These are phyloP conservation scores for Melanogaster broomeanus DNA, from an alignment of 768 basidiomycete species.

Conservation along the genomic window DNA sequence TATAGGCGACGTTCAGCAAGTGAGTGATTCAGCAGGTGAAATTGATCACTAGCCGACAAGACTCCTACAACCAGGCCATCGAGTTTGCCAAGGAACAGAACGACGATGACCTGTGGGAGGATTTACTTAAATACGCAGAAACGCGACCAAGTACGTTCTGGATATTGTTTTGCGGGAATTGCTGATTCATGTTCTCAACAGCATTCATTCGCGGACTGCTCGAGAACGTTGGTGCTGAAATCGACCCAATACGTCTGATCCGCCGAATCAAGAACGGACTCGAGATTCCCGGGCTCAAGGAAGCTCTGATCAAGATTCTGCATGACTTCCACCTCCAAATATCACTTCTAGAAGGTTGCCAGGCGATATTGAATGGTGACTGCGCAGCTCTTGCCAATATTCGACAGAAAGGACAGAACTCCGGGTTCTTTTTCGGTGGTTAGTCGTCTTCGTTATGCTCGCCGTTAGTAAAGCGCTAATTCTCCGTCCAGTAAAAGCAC, in stretches of 20 bases:
- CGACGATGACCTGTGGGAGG: conserved; percentile 98
- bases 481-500: conserved; percentile 49
- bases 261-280: conserved; percentile 94
- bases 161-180: not conserved
- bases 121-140: conserved; percentile 91
- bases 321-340: conserved; percentile 96
- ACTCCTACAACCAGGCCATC: conserved; percentile 65
- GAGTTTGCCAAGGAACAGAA: conserved; percentile 98
- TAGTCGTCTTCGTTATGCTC: conserved; percentile 24
- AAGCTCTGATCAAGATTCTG: conserved; percentile 93
- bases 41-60: conserved; percentile 1
- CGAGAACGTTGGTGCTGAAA: conserved; percentile 95
- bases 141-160: conserved; percentile 73
- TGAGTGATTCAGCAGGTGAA: conserved; percentile 33
- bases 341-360: conserved; percentile 90
- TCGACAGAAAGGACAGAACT: conserved; percentile 75
- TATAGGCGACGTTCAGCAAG: conserved; percentile 88
- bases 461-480: not conserved
- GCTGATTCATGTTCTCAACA: conserved; percentile 26
- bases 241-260: conserved; percentile 92
- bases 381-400: conserved; percentile 67
- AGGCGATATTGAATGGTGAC: conserved; percentile 83
- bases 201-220: conserved; percentile 94
- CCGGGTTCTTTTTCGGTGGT: conserved; percentile 80
- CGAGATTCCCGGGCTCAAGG: conserved; percentile 94